These are phyloP conservation scores for Euphorbia lathyris DNA, from an alignment of 345 rosid genomes.

Conservation along the genomic window DNA sequence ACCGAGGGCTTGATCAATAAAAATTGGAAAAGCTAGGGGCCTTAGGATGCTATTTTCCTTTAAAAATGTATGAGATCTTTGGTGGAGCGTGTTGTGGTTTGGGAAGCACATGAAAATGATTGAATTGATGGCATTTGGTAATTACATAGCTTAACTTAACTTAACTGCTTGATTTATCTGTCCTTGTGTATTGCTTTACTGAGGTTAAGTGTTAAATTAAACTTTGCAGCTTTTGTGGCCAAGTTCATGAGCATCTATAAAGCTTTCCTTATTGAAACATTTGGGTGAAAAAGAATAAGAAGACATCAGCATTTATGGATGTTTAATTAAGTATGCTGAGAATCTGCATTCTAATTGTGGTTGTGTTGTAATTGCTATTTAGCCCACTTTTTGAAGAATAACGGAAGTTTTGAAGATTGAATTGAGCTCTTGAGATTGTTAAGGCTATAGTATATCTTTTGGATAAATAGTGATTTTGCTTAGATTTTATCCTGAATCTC, in stretches of 20 bases:
- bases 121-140: no score
- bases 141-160: neutral
- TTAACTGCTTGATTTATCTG: neutral
- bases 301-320: neutral
- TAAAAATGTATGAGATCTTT: no score
- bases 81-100: no score
- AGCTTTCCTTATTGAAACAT: conserved; percentile 74
- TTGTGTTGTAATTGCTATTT: neutral
- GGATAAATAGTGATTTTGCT: no score
- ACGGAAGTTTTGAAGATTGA: neutral
- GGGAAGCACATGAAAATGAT: no score
- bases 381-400: neutral
- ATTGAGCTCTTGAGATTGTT: neutral
- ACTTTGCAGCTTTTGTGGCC: conserved; percentile 75
- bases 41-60: no score
- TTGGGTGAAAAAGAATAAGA: conserved; percentile 46
- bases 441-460: neutral
- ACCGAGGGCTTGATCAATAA: no score
- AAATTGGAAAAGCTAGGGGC: no score
- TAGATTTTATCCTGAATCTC: no score
- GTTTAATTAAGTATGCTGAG: neutral
- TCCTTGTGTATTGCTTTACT: neutral
- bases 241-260: conserved; percentile 95
- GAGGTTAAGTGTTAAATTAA: neutral
- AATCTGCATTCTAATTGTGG: neutral